Percentiles rank a stretch among this genome's conserved stretches.
Evolutionary conservation across 495 filamentous ascomycete genomes (phyloP).

Genomic region (Ramalina peruviana): DNA sequence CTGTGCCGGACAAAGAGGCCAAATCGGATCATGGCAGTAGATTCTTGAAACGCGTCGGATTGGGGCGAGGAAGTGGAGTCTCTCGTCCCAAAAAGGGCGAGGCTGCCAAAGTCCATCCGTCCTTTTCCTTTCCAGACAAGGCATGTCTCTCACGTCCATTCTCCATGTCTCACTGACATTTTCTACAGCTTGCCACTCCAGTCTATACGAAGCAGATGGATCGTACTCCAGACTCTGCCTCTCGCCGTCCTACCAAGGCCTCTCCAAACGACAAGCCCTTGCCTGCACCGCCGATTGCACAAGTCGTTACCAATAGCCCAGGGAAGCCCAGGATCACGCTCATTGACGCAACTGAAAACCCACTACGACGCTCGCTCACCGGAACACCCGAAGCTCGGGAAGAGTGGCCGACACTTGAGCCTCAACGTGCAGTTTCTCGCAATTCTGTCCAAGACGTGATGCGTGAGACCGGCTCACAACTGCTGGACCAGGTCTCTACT

Average conservation of each 20-base stretch:
- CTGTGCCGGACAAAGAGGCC: background rate
- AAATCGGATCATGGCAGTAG: conserved; percentile 6
- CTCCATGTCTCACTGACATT: background rate
- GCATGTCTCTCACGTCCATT: background rate
- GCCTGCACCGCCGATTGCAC: conserved; percentile 14
- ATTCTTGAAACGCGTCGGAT: conserved; percentile 15
- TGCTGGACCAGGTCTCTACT: conserved; percentile 1
- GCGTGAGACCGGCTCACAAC: conserved; percentile 5
- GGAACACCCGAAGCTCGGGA: conserved; percentile 5
- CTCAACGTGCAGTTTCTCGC: conserved; percentile 4
- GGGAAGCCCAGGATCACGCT: conserved; percentile 9
- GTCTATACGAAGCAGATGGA: background rate
- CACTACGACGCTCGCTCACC: conserved; percentile 11
- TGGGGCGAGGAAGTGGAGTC: conserved; percentile 9
- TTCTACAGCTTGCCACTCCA: conserved; percentile 4
- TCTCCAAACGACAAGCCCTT: conserved; percentile 16
- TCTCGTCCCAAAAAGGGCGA: conserved; percentile 14
- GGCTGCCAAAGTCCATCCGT: background rate
- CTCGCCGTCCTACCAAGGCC: background rate
- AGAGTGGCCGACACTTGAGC: conserved; percentile 17
- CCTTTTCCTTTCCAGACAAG: conserved; percentile 15
- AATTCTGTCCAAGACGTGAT: conserved; percentile 9
- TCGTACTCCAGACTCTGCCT: background rate
- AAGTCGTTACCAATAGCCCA: background rate
- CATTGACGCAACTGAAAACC: conserved; percentile 18